Percentiles rank a stretch among this genome's conserved stretches.
phyloP scores from a whole-genome alignment of 305 asterid species.

The Nicotiana rustica region DNA sequence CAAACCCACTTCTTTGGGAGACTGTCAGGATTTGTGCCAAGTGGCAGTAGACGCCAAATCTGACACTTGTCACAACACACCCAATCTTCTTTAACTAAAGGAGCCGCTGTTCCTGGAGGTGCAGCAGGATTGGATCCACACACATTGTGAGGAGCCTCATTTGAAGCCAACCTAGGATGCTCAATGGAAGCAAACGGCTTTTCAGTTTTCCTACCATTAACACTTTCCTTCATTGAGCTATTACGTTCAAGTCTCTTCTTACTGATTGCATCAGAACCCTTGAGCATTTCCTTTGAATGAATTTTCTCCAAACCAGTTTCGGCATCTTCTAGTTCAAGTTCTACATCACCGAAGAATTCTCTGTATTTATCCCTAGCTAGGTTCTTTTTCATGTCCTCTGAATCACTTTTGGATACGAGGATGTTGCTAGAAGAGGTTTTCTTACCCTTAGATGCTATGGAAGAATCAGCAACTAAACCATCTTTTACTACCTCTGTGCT shows the following conservation, averaged over 20 bases:
- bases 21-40: slow-evolving; percentile 73
- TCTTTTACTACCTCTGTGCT: slow-evolving; percentile 48
- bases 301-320: slow-evolving; percentile 44
- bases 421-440: slow-evolving; percentile 51
- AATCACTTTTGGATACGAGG: slow-evolving; percentile 49
- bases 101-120: slow-evolving; percentile 56
- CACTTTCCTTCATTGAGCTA: slow-evolving; percentile 56
- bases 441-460: slow-evolving; percentile 55
- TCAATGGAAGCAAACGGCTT: slow-evolving; percentile 49
- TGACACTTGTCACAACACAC: slow-evolving; percentile 89
- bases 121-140: slow-evolving; percentile 59
- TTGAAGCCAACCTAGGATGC: slow-evolving; percentile 53
- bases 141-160: slow-evolving; percentile 49
- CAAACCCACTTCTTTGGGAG: slow-evolving; percentile 95
- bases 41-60: slow-evolving; percentile 95
- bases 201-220: slow-evolving; percentile 47
- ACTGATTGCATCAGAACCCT: slow-evolving; percentile 40
- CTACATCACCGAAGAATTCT: slow-evolving; percentile 55
- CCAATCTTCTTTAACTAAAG: slow-evolving; percentile 87
- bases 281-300: slow-evolving; percentile 40
- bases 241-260: slow-evolving; percentile 49
- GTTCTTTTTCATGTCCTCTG: slow-evolving; percentile 55
- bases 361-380: slow-evolving; percentile 47
- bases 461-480: slow-evolving; percentile 55
- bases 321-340: slow-evolving; percentile 50